Evolutionary conservation across 805 yeast genomes (phyloP).

Genomic region (Pichia eremophila): DNA sequence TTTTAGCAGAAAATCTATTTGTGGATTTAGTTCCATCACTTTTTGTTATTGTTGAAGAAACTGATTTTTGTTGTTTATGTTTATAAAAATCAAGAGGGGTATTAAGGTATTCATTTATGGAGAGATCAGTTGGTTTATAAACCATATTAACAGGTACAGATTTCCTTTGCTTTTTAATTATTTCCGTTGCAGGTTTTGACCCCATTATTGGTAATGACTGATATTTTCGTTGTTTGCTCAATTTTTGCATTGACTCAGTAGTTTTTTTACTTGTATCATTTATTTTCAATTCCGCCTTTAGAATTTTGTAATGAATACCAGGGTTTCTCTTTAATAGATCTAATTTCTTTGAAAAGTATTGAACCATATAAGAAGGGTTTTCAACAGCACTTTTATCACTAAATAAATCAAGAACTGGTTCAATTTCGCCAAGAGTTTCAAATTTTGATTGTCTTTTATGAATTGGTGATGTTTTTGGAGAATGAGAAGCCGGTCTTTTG

Average conservation of each 20-base stretch:
- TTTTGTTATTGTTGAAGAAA: not conserved
- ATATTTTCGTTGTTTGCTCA: conserved; percentile 2
- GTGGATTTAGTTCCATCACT: conserved; percentile 1
- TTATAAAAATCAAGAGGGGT: conserved; percentile 10
- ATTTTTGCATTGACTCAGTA: not conserved
- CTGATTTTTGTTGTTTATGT: conserved; percentile 5
- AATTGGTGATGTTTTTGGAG: not conserved
- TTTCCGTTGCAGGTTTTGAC: not conserved
- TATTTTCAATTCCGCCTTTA: conserved; percentile 5
- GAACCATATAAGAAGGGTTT: conserved; percentile 10
- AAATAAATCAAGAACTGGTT: conserved; percentile 6
- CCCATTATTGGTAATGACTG: conserved; percentile 6
- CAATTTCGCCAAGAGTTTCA: conserved; percentile 4
- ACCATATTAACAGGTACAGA: conserved; percentile 8
- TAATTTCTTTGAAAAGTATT: conserved; percentile 9
- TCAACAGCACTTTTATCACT: conserved; percentile 5
- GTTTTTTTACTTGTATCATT: not conserved
- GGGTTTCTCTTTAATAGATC: conserved; percentile 10
- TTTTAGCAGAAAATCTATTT: not conserved
- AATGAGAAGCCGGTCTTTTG: not conserved
- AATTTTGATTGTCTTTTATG: not conserved
- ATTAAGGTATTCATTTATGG: conserved; percentile 10
- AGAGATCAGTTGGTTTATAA: conserved; percentile 8
- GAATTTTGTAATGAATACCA: conserved; percentile 4
- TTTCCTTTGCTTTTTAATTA: conserved; percentile 3